Evolutionary conservation across 192 early-diverging fungal species (phyloP).

Genomic region (Coemansia sp.): DNA sequence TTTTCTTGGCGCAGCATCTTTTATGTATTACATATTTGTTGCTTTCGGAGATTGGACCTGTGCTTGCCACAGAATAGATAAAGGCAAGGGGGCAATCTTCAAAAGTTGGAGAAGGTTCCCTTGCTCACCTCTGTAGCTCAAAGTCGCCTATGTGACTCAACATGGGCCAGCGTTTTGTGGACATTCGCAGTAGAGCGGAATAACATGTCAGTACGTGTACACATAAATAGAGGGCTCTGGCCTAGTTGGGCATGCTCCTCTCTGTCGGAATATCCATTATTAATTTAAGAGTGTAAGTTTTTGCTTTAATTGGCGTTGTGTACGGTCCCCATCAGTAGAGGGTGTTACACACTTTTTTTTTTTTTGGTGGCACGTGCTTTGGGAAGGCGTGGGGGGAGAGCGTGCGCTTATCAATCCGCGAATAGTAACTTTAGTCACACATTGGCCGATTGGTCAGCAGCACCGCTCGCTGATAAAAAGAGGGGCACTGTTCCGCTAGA

Average conservation of each 20-base stretch:
- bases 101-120: background rate
- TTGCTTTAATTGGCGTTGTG: too few relatives aligned
- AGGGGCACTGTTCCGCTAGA: background rate
- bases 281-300: background rate
- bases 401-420: background rate
- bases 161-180: background rate
- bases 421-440: background rate
- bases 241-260: too few relatives aligned
- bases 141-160: background rate
- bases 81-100: background rate
- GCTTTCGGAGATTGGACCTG: background rate
- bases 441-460: constrained; percentile 6
- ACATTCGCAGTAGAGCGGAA: too few relatives aligned
- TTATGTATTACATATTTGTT: background rate
- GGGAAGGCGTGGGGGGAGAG: background rate
- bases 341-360: background rate
- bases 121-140: background rate
- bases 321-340: background rate
- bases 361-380: background rate
- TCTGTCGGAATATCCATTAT: background rate
- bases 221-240: too few relatives aligned
- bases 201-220: too few relatives aligned
- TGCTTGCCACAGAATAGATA: background rate
- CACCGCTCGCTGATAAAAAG: background rate
- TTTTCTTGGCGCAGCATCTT: background rate